Base-by-base conservation (phyloP, 805 yeast genomes). In the Torulaspora gathmanii region DNA sequence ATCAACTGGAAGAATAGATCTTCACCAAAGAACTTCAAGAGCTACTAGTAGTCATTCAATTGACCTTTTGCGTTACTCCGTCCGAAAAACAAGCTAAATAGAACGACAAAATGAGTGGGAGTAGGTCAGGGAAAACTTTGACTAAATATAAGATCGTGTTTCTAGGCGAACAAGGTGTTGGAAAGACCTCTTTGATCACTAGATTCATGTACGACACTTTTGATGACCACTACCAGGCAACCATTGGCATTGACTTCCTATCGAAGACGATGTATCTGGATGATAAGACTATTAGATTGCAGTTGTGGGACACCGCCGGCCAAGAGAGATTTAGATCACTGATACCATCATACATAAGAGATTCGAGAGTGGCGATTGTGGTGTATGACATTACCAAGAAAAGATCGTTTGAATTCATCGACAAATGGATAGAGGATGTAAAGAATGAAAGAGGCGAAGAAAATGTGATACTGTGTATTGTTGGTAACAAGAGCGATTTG, bases 221-320 rank as follows among this genome's bases (percentile, higher is more conserved):
- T 65, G 97, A 91, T 65, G 91, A 93, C 30, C 95, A 90, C 63
- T 93, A 93, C 63, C 67, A 79, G 70, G 98, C 99, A 13, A 91
- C 99, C 0, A 89, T 93, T 44, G 99, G 99, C 20, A 93, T 93
- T 51, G 98, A 93, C 64, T 93, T 93, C 61, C 76, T 93, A 54
- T 86, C 95, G 31, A 91, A 86, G 63, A 89, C 96, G 4, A 87
- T 88, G 95, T 93, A 93, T 65, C 72, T 93, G 40, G 96, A 95
- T 55, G 98, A 93, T 66, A 89, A 91, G 55, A 93, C 99, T 3
- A 86, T 93, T 33, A 77, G 99, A 58, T 74, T 93, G 51, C 99
- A 93, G 69, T 71, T 93, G 47, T 93, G 99, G 98, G 98, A 90
- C 64, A 90, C 98, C 3, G 96, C 96, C 1, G 96, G 98, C 12